Evolutionary conservation across 768 basidiomycete species (phyloP), one percentile per base, ranked within the genome.

Genomic region (Macrolepiota fuliginosa): DNA sequence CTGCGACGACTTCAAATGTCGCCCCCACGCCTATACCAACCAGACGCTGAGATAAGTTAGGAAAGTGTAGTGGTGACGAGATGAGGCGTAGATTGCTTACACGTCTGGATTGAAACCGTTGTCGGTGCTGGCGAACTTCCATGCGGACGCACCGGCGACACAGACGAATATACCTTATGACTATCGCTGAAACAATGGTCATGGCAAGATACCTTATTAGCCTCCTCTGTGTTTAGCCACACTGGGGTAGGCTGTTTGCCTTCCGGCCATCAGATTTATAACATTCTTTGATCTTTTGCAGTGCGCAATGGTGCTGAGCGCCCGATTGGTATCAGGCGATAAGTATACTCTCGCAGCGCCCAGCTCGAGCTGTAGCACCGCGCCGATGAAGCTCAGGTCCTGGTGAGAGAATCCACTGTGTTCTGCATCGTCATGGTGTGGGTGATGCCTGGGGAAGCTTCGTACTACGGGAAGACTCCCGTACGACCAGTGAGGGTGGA

Each of bases 381-480:
- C 89, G 22, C 91, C 89, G 66, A 96, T 94, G 71, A 96, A 91
- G 1, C 87, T 74, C 2, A 91, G 91, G 66, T 92, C 90, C 71
- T 95, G 91, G 68, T 94, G 92, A 15, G 91, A 92, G 75, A 91
- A 96, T 12, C 93, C 93, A 65, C 95, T 94, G 73, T 95, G 90
- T 63, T 91, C 90, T 92, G 91, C 2, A 90, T 88, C 84, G 90
- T 87, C 92, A 94, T 94, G 17, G 92, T 95, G 58, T 90, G 88
- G 27, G 95, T 74, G 72, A 95, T 95, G 47, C 92, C 92, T 47
- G 95, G 78, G 83, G 96, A 97, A 0, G 92, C 89, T 71, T 96
- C 94, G 71, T 96, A 95, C 29, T 86, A 89, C 1, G 94, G 93
- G 83, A 96, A 93, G 36, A 96, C 78, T 12, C 85, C 93, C 0